Evolutionary conservation across 441 rosid species (phyloP).

Genomic region (Rhodomyrtus psidioides): DNA sequence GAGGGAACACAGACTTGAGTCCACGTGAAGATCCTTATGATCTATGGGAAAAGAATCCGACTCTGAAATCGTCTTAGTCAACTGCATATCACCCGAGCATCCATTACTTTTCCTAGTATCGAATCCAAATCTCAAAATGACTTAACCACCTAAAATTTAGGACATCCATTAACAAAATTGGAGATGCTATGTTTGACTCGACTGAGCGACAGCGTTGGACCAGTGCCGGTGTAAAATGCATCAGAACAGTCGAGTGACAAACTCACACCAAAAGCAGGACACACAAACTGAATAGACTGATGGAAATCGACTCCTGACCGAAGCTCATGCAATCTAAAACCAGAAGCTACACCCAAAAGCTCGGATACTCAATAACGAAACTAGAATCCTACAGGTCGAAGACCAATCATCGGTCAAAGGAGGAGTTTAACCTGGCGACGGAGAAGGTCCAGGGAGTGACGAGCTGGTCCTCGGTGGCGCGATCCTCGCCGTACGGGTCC

Average conservation of each 20-base stretch:
- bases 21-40: neutral
- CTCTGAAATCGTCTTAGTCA: neutral
- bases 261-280: neutral
- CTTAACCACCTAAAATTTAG: neutral
- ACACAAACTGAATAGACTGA: neutral
- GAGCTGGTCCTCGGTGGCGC: conserved; percentile 53
- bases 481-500: conserved; percentile 68
- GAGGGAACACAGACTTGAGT: neutral
- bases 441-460: conserved; percentile 73
- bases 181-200: neutral
- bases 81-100: neutral
- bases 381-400: neutral
- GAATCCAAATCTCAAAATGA: neutral
- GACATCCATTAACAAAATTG: neutral
- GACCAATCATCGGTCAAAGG: neutral
- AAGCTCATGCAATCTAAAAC: neutral
- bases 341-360: neutral
- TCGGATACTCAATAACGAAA: neutral
- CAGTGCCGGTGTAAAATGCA: neutral
- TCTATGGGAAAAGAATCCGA: neutral
- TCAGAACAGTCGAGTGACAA: neutral
- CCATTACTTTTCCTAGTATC: neutral
- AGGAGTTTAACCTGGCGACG: conserved; percentile 46
- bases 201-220: neutral
- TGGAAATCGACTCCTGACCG: neutral